Conservation (phyloP, 1,284 basidiomycete genomes). For the Boletus semigastroideus region DNA sequence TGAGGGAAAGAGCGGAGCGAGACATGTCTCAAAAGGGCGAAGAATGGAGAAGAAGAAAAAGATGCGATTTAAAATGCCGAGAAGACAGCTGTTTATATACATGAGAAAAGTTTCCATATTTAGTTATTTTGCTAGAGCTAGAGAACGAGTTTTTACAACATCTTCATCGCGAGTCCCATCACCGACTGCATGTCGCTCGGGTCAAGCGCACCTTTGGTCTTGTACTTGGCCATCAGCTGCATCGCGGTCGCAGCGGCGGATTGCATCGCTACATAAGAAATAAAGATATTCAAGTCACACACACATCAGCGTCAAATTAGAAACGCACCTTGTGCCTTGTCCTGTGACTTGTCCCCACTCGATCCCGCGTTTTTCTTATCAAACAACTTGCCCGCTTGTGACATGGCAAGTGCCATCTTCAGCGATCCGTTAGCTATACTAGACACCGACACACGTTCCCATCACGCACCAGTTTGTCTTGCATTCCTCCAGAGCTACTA, state of each 20-base stretch:
- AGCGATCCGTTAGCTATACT: conserved; percentile 2
- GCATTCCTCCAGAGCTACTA: conserved; percentile 22
- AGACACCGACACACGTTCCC: not conserved
- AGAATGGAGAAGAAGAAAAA: not conserved
- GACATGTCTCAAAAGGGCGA: conserved; percentile 40
- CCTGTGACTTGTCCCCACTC: conserved; percentile 9
- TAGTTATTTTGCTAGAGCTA: not conserved
- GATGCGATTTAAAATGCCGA: not conserved
- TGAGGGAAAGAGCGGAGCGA: conserved; percentile 43
- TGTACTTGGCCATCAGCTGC: conserved; percentile 29
- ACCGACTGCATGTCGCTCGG: conserved; percentile 30
- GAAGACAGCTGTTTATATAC: conserved; percentile 4
- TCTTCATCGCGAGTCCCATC: conserved; percentile 28
- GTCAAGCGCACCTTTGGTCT: conserved; percentile 30
- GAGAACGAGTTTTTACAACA: conserved; percentile 11
- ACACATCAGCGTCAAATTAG: not conserved
- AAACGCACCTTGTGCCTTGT: conserved; percentile 31
- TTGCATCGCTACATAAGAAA: conserved; percentile 29
- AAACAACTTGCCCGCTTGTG: conserved; percentile 34
- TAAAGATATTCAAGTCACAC: not conserved
- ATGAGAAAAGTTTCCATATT: not conserved
- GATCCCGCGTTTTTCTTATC: conserved; percentile 34
- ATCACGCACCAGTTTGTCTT: conserved; percentile 33
- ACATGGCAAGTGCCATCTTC: conserved; percentile 33
- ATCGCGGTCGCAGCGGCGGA: conserved; percentile 33